Conservation (phyloP, 768 basidiomycete genomes). For the Gloeopeniophorella convolvens region DNA sequence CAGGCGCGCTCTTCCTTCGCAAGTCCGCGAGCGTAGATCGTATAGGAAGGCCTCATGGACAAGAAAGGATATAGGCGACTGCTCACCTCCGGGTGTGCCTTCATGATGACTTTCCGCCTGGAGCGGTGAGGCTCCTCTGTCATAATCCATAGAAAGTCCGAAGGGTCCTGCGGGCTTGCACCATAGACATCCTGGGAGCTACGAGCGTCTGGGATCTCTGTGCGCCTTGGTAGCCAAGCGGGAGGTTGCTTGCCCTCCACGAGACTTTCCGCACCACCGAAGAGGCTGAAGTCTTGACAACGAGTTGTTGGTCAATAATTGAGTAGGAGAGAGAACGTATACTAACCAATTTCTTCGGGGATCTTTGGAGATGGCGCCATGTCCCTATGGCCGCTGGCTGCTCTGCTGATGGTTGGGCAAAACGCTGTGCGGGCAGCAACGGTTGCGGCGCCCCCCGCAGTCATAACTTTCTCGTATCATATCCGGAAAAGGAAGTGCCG, state of each 20-base stretch:
- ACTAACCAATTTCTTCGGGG: conserved; percentile 16
- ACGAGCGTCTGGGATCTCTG: conserved; percentile 39
- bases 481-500: background rate
- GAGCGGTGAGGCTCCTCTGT: conserved; percentile 96
- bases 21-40: background rate
- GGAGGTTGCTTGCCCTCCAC: conserved; percentile 41
- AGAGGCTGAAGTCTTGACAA: conserved; percentile 63
- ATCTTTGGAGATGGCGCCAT: conserved; percentile 20
- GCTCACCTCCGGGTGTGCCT: conserved; percentile 85
- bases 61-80: background rate
- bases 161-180: conserved; percentile 63
- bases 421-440: background rate
- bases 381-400: background rate
- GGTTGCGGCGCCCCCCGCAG: no score
- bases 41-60: background rate
- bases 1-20: background rate
- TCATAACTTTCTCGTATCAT: no score
- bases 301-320: background rate
- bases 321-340: background rate
- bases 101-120: conserved; percentile 82
- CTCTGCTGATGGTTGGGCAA: background rate
- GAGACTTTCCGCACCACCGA: conserved; percentile 78
- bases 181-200: conserved; percentile 38
- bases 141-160: conserved; percentile 94
- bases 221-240: conserved; percentile 40